Evolutionary conservation across 1,284 basidiomycete species (phyloP), one percentile per base, ranked within the genome.

Genomic region (Neonothopanus nambi): DNA sequence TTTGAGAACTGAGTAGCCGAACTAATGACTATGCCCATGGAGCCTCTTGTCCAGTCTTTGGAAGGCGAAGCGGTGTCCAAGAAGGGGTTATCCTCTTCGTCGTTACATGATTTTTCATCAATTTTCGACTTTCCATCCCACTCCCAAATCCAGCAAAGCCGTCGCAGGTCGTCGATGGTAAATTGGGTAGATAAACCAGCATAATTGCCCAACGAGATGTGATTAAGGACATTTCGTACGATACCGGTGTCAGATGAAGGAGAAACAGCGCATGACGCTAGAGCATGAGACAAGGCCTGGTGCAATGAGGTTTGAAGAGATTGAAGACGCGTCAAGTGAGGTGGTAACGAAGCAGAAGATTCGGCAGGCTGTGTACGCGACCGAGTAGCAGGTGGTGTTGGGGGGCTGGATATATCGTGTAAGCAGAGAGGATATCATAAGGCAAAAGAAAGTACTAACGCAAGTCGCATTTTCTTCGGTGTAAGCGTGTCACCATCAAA

Each of bases 71-170:
- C 58, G 5, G 68, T 63, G 30, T 79, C 78, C 60, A 89, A 70
- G 73, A 90, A 90, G 40, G 89, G 88, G 62, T 90, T 90, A 12
- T 87, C 80, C n/a, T 90, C 88, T 5, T 81, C 81, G 5, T 76
- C 65, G 7, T n/a, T n/a, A n/a, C 48, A 28, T 5, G 62, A 58
- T 15, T 49, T 41, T 2, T 55, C 45, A 40, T 64, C 55, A 2
- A 74, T 70, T 4, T 78, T 57, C 1, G 70, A 54, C 49, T 78
- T 71, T 8, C 79, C 78, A 61, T 90, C 82, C 89, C 90, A 92
- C 65, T 92, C 89, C 89, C 90, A 91, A n/a, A 92, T 57, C 90
- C 90, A 92, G 67, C 90, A 91, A 12, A 92, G 74, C 54, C 86
- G 78, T 57, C 74, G 80, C 40, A 92, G 73, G 62, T 90, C 89